These are phyloP conservation scores for Nemania serpens DNA, from an alignment of 2,329 filamentous ascomycete species.

Conservation along the genomic window DNA sequence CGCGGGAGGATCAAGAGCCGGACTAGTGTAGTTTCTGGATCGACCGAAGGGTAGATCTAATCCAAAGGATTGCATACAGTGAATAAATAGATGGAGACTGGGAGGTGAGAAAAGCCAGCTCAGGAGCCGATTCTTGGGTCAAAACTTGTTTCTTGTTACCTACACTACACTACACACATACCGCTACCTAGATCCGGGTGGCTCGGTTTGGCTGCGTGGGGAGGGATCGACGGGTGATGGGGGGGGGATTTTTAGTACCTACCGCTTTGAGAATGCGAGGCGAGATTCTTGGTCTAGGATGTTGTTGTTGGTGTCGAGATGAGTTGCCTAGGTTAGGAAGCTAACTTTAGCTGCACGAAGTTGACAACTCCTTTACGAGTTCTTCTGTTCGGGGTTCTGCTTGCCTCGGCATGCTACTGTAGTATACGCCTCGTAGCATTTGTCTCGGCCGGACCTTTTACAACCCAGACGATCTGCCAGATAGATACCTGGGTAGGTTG, in stretches of 20 bases:
- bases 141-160: too few relatives aligned
- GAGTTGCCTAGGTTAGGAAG: not conserved
- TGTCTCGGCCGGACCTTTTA: not conserved
- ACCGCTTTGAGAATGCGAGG: conserved; percentile 22
- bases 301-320: conserved; percentile 8
- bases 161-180: too few relatives aligned
- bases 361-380: not conserved
- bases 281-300: conserved; percentile 12
- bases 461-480: not conserved
- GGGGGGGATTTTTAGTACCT: conserved; percentile 14
- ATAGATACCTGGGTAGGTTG: not conserved
- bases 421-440: too few relatives aligned
- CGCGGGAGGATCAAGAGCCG: too few relatives aligned
- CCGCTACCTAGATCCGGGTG: not conserved
- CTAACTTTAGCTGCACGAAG: not conserved
- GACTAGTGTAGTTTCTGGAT: too few relatives aligned
- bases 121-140: not conserved
- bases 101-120: not conserved
- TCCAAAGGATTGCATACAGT: too few relatives aligned
- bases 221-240: not conserved
- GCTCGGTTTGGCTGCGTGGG: not conserved
- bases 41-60: too few relatives aligned
- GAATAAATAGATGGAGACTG: too few relatives aligned
- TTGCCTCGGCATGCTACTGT: not conserved
- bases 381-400: not conserved